Base-by-base conservation (phyloP, 768 basidiomycete genomes). In the Podaxis sp. region DNA sequence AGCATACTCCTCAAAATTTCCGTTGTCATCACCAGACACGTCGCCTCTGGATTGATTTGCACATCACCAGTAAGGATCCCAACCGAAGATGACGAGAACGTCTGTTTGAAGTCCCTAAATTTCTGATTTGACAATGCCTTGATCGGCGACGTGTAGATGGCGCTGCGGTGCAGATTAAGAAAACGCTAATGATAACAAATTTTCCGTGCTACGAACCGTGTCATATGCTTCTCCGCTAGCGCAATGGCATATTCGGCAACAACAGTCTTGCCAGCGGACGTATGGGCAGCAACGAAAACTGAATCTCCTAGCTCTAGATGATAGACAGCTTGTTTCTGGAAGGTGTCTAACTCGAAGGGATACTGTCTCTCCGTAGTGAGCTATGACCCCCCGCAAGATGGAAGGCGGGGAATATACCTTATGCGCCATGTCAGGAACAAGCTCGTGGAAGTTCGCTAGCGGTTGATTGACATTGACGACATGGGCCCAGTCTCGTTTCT, bases 261-360 rank as follows among this genome's bases (percentile, higher is more conserved):
- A 17, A 98, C 97, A 1, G 97, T 99, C 76, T 99, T 99, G 37
- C 97, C 97, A 15, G 97, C 97, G n/a, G 93, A 96, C 3, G 97
- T 99, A 76, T 99, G 97, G 4, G 97, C 97, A 13, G 97, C 97
- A n/a, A 99, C 96, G 72, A 99, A 99, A 17, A 99, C 96, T 12
- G 94, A 96, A 67, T 99, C 93, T 8, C 96, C 97, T 80, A 92
- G 87, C 74, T 99, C 97, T 17, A 99, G 82, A 74, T 97, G 95
- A 74, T 97, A 97, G 6, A 98, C 93, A 1, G 97, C 97, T 72
- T 98, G 94, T 73, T 98, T 98, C 74, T 99, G 97, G 78, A 98
- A 99, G 0, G 90, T 96, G 74, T 99, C 97, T 33, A 99, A 82
- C 71, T 97, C 94, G 75, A 99, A 99, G n/a, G 97, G 96, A 76